phyloP scores from a whole-genome alignment of 257 asterid species.

The Solanum peruvianum region DNA sequence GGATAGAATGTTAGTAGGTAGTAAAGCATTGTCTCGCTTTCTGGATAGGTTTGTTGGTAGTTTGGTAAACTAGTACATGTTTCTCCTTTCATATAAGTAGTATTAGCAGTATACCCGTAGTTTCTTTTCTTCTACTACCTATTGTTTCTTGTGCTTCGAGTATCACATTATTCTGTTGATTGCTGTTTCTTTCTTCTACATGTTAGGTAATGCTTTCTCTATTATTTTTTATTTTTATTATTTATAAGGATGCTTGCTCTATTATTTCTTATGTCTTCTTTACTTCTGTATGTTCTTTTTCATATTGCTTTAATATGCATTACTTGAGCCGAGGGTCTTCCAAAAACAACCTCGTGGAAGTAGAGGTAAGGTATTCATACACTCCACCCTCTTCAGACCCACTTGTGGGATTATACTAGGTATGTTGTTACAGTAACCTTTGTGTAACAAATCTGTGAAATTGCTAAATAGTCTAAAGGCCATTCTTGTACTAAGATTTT shows the following conservation, averaged over 20 bases:
- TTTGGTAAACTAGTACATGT: not conserved
- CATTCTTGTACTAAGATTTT: not conserved
- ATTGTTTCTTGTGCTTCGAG: not conserved
- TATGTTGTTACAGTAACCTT: not conserved
- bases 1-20: not conserved
- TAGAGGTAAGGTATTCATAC: not conserved
- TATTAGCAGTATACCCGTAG: not conserved
- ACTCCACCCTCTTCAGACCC: not conserved
- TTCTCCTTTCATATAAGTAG: not conserved
- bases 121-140: not conserved
- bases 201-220: not conserved
- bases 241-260: not conserved
- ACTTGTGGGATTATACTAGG: not conserved
- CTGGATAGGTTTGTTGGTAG: not conserved
- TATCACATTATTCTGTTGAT: not conserved
- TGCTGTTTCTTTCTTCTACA: not conserved
- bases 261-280: not conserved
- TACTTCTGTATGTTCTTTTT: not conserved
- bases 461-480: not conserved
- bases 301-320: not conserved
- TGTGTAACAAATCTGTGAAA: not conserved
- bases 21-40: not conserved
- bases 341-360: not conserved
- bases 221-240: not conserved
- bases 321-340: not conserved